These are phyloP conservation scores for Lactarius sp. DNA, from an alignment of 768 basidiomycete genomes.

Conservation along the genomic window DNA sequence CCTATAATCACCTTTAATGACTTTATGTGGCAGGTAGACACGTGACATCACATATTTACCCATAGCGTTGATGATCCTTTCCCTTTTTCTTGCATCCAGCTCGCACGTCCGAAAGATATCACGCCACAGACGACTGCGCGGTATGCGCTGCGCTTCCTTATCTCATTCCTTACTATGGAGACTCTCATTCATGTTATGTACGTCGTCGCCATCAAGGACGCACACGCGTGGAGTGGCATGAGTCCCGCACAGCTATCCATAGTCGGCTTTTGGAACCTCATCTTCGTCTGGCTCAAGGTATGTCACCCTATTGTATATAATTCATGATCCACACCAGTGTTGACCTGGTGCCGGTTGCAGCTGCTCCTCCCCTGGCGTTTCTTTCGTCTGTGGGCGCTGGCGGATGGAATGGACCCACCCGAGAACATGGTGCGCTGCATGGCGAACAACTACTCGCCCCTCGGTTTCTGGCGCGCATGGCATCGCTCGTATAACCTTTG, in stretches of 20 bases:
- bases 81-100: slow-evolving; percentile 35
- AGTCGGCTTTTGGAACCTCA: slow-evolving; percentile 96
- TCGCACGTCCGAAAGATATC: slow-evolving; percentile 53
- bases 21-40: slow-evolving; percentile 81
- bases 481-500: slow-evolving; percentile 95
- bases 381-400: slow-evolving; percentile 90
- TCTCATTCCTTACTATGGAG: slow-evolving; percentile 82
- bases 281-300: slow-evolving; percentile 96
- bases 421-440: slow-evolving; percentile 99
- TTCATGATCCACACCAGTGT: background rate
- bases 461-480: slow-evolving; percentile 96
- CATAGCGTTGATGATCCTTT: slow-evolving; percentile 1
- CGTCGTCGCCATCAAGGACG: slow-evolving; percentile 92
- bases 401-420: slow-evolving; percentile 86
- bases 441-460: slow-evolving; percentile 91
- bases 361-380: slow-evolving; percentile 94
- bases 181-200: slow-evolving; percentile 91
- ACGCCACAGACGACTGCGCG: slow-evolving; percentile 37
- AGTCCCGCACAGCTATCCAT: slow-evolving; percentile 78
- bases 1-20: slow-evolving; percentile 97
- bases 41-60: background rate
- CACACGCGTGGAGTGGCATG: slow-evolving; percentile 73
- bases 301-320: slow-evolving; percentile 19
- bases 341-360: slow-evolving; percentile 38
- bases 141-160: slow-evolving; percentile 68